These are phyloP conservation scores for Ogataea allantospora DNA, from an alignment of 805 yeast genomes.

Conservation along the genomic window DNA sequence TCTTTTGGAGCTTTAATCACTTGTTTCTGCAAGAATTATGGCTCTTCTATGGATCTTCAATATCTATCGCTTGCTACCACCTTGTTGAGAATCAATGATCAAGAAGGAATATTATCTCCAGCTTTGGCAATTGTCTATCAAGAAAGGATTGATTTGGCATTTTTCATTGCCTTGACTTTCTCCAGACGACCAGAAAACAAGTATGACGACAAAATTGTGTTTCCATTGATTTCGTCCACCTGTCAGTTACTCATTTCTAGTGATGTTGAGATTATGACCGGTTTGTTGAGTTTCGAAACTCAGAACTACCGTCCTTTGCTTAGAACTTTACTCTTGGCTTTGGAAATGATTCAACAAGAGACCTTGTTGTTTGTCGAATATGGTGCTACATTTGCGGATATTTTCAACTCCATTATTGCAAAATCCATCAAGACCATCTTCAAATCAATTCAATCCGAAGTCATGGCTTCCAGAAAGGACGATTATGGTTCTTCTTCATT, in stretches of 20 bases:
- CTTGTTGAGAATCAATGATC: constrained; percentile 50
- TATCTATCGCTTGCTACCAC: constrained; percentile 41
- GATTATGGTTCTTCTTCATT: constrained; percentile 35
- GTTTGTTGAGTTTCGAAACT: constrained; percentile 36
- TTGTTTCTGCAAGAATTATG: constrained; percentile 51
- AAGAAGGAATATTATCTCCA: constrained; percentile 50
- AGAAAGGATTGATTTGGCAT: constrained; percentile 65
- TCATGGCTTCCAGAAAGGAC: constrained; percentile 40
- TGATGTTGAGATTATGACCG: constrained; percentile 47
- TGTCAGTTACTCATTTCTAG: constrained; percentile 47
- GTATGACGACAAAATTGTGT: constrained; percentile 35
- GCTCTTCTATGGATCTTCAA: constrained; percentile 24
- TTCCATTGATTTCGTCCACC: constrained; percentile 42
- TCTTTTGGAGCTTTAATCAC: constrained; percentile 78
- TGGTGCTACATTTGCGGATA: constrained; percentile 51
- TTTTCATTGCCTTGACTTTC: constrained; percentile 48
- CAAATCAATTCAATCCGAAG: constrained; percentile 56
- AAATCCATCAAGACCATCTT: constrained; percentile 62
- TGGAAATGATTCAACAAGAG: constrained; percentile 43
- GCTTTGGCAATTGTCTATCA: constrained; percentile 50
- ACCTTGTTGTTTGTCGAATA: constrained; percentile 42
- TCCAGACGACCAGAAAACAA: constrained; percentile 32
- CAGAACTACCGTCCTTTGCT: constrained; percentile 59
- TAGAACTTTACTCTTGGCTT: constrained; percentile 51
- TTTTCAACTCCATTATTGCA: constrained; percentile 63